A percentile compares a stretch with the other conserved stretches of the same genome.
These are phyloP conservation scores for Amanita inopinata DNA, from an alignment of 768 basidiomycete genomes.

Conservation along the genomic window DNA sequence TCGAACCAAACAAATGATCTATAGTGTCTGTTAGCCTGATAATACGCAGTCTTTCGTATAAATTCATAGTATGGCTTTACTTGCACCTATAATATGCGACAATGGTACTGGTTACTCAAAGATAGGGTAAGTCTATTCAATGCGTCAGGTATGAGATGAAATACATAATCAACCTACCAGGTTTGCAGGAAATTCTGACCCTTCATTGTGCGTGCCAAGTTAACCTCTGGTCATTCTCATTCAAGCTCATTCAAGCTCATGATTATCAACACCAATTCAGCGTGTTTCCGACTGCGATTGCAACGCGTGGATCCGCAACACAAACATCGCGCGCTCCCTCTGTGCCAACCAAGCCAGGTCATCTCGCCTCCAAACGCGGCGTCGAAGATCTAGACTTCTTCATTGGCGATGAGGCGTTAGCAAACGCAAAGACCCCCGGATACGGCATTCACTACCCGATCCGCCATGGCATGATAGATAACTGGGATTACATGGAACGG, in stretches of 20 bases:
- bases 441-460: slow-evolving; percentile 97
- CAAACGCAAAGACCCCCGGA: slow-evolving; percentile 88
- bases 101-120: slow-evolving; percentile 97
- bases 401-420: slow-evolving; percentile 97
- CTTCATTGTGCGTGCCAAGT: slow-evolving; percentile 73
- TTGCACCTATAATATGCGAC: slow-evolving; percentile 94
- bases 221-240: slow-evolving; percentile 7
- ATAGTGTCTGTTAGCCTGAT: background rate
- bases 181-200: slow-evolving; percentile 98
- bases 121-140: slow-evolving; percentile 57
- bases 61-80: slow-evolving; percentile 53
- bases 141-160: slow-evolving; percentile 4
- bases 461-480: slow-evolving; percentile 94
- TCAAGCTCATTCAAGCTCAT: slow-evolving; percentile 3
- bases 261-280: slow-evolving; percentile 24
- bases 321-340: slow-evolving; percentile 64
- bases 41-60: slow-evolving; percentile 5
- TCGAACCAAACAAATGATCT: slow-evolving; percentile 14
- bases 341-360: slow-evolving; percentile 76
- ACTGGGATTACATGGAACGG: slow-evolving; percentile 98
- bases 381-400: slow-evolving; percentile 99
- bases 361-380: slow-evolving; percentile 93
- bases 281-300: slow-evolving; percentile 97
- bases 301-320: slow-evolving; percentile 68
- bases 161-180: slow-evolving; percentile 27